Conservation (phyloP, 2,329 filamentous ascomycete species). For the Pseudogymnoascus sp. region DNA sequence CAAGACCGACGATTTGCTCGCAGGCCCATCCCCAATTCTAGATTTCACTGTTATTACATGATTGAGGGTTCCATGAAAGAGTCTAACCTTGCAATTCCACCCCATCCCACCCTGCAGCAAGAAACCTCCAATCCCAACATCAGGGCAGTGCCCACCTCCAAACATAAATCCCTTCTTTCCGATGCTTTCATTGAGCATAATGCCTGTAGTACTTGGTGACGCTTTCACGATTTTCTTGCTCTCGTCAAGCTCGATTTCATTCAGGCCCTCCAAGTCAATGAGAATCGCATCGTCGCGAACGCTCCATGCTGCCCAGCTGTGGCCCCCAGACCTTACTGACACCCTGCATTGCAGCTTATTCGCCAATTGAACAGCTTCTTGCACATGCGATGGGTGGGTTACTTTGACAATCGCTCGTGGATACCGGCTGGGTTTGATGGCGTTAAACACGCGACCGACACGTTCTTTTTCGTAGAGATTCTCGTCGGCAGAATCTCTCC, state of each 20-base stretch:
- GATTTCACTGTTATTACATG: not conserved
- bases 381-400: constrained; percentile 28
- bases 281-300: constrained; percentile 39
- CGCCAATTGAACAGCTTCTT: constrained; percentile 33
- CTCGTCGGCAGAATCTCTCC: constrained; percentile 9
- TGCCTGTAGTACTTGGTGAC: constrained; percentile 41
- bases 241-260: constrained; percentile 33
- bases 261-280: constrained; percentile 32
- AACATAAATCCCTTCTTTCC: constrained; percentile 37
- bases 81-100: constrained; percentile 44
- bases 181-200: constrained; percentile 35
- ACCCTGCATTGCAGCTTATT: constrained; percentile 29
- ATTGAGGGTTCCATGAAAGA: not conserved
- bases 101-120: constrained; percentile 50
- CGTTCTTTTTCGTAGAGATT: constrained; percentile 30
- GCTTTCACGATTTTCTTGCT: constrained; percentile 32
- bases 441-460: constrained; percentile 38
- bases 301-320: constrained; percentile 42
- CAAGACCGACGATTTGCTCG: constrained; percentile 21
- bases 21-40: constrained; percentile 50
- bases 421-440: constrained; percentile 31
- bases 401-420: constrained; percentile 36
- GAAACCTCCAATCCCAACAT: constrained; percentile 49
- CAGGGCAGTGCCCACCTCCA: constrained; percentile 46
- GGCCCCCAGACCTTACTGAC: constrained; percentile 41